Conservation (phyloP, 2,329 filamentous ascomycete genomes). For the Aspergillus sp. region DNA sequence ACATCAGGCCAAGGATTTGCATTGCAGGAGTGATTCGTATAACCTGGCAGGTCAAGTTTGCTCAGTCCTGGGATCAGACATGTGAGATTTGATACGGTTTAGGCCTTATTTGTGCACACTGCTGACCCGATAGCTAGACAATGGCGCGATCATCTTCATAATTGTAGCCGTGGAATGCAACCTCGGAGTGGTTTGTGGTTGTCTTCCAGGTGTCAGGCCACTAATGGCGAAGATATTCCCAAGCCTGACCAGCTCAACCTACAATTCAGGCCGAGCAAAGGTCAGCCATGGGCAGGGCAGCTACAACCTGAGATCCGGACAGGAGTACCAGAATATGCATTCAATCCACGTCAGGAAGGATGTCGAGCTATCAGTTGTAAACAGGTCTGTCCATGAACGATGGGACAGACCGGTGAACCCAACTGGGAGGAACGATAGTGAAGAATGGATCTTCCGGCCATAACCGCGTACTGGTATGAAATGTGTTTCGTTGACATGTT, state of each 20-base stretch:
- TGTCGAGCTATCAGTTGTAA: slow-evolving; percentile 1
- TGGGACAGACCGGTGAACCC: background rate
- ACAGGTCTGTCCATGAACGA: background rate
- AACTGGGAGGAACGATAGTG: slow-evolving; percentile 2
- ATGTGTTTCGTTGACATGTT: too few species aligned
- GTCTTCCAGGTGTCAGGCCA: slow-evolving; percentile 3
- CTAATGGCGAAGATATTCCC: slow-evolving; percentile 7
- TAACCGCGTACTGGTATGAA: background rate
- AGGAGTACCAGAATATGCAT: background rate
- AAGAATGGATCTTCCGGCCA: slow-evolving; percentile 7
- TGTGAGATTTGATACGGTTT: background rate
- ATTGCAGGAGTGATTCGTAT: slow-evolving; percentile 6
- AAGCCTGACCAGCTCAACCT: background rate
- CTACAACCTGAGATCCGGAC: background rate
- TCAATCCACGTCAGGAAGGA: slow-evolving; percentile 7
- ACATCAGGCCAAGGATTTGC: background rate
- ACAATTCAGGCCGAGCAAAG: background rate
- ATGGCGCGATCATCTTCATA: slow-evolving; percentile 6
- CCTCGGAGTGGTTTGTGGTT: slow-evolving; percentile 1
- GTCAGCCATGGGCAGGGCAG: background rate
- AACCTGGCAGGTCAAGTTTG: slow-evolving; percentile 6
- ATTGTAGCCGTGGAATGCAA: slow-evolving; percentile 2
- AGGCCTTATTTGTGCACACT: background rate
- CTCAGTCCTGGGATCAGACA: slow-evolving; percentile 5
- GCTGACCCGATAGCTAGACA: background rate